phyloP scores from a whole-genome alignment of 768 basidiomycete species.

The Auricularia sp. region DNA sequence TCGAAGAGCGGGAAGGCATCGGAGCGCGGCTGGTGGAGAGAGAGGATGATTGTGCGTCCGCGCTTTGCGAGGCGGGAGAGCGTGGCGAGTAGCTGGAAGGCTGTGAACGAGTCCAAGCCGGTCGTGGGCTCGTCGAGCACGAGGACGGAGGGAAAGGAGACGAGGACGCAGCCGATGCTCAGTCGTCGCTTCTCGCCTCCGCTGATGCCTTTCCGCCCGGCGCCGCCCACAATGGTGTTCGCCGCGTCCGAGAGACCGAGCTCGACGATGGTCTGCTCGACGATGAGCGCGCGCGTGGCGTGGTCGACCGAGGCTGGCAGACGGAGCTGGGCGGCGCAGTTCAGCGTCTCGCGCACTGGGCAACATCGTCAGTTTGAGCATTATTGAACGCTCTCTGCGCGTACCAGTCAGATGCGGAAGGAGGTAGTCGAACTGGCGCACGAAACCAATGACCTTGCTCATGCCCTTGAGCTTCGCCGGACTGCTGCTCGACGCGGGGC shows the following conservation, averaged over 20 bases:
- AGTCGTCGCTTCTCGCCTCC: conserved; percentile 37
- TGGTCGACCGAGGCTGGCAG: conserved; percentile 24
- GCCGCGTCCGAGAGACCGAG: conserved; percentile 33
- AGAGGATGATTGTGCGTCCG: conserved; percentile 31
- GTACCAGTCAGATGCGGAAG: conserved; percentile 29
- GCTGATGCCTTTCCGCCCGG: conserved; percentile 33
- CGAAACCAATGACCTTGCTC: conserved; percentile 24
- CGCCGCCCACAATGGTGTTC: conserved; percentile 35
- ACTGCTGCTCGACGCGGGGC: background rate
- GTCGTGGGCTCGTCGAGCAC: conserved; percentile 32
- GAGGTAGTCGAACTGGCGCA: conserved; percentile 30
- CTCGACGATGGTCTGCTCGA: conserved; percentile 33
- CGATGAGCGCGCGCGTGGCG: conserved; percentile 22
- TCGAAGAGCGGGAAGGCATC: conserved; percentile 39
- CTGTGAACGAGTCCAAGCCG: conserved; percentile 17
- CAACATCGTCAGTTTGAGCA: background rate
- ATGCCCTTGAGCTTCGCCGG: background rate
- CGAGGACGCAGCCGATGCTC: conserved; percentile 34
- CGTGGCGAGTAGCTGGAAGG: conserved; percentile 21
- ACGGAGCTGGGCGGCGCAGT: conserved; percentile 27
- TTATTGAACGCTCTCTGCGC: background rate
- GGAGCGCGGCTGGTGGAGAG: conserved; percentile 38
- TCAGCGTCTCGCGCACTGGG: conserved; percentile 29
- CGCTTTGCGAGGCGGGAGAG: conserved; percentile 22
- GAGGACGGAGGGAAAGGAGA: conserved; percentile 33